Base-by-base conservation (phyloP, 192 early-diverging fungal species). In the Chytriomyces sp. region DNA sequence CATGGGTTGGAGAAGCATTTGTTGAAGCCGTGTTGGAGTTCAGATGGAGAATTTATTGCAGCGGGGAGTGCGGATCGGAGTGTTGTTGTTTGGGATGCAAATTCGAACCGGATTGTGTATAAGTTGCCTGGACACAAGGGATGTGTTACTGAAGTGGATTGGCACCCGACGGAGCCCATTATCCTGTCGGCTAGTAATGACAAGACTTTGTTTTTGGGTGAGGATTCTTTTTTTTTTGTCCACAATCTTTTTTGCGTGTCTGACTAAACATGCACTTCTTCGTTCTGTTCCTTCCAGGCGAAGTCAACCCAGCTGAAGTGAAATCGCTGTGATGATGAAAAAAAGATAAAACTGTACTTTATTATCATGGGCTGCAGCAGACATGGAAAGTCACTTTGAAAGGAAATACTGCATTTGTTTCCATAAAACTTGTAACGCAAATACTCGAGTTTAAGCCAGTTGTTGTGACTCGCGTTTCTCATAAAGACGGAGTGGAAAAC, bases 91-190 rank as follows among this genome's bases (percentile, higher is more conserved):
- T 99, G 98, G 98, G 90, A 94, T 68, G 86, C 91, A 2, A 61
- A 86, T 5, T 89, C 91, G 20, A 86, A 89, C 45, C 88, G 91
- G 69, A 95, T 98, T 50, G 87, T 92, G 50, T 98, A 96, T 85
- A 98, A 97, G 82, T 75, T 97, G 65, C 95, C 97, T 35, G 97
- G 96, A 0, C 97, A 97, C 82, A 95, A 96, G 79, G 97, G 97
- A 45, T 91, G 90, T 73, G 95, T 95, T 6, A 98, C 95, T 28
- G 93, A 95, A 47, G 94, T 96, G 5, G 96, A 96, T 68, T 99
- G 95, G 88, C 93, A 96, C 76, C 92, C 94, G 16, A 90, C 53
- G 5, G 77, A 78, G 48, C 77, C 84, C 48, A 77, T 86, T 57
- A 35, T 99, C 28, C 86, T 94, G 57, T 93, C 93, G 6, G 89